Evolutionary conservation across 306 rosid species (phyloP).

Genomic region (Cucurbita pepo): DNA sequence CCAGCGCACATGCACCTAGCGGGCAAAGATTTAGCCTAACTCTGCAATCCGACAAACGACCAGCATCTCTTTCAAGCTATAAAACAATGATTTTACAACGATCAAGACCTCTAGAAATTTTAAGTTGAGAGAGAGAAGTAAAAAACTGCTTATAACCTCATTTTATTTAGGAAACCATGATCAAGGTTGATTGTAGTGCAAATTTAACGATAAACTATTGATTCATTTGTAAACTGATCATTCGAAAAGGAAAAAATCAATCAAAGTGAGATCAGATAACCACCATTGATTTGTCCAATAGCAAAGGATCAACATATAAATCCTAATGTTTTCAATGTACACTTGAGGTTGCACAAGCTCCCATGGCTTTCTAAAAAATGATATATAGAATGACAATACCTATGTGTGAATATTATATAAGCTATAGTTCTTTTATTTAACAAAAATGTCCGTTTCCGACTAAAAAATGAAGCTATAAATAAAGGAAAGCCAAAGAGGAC

Average conservation of each 20-base stretch:
- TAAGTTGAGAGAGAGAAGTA: background rate
- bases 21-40: slow-evolving; percentile 79
- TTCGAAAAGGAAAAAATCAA: background rate
- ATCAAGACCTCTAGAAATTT: slow-evolving; percentile 3
- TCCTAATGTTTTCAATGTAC: background rate
- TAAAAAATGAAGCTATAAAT: background rate
- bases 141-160: background rate
- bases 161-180: background rate
- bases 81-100: slow-evolving; percentile 12
- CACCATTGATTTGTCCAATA: background rate
- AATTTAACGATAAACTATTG: background rate
- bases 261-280: background rate
- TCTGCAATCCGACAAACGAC: slow-evolving; percentile 76
- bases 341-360: background rate
- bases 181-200: background rate
- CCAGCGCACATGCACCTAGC: slow-evolving; percentile 96
- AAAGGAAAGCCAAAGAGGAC: no score
- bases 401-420: background rate
- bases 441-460: background rate
- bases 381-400: background rate
- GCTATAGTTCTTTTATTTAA: background rate
- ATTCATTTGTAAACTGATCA: background rate
- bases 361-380: background rate
- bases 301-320: background rate
- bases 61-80: slow-evolving; percentile 88